Evolutionary conservation across 2,329 filamentous ascomycete species (phyloP).

Genomic region (Raffaelea arxii): DNA sequence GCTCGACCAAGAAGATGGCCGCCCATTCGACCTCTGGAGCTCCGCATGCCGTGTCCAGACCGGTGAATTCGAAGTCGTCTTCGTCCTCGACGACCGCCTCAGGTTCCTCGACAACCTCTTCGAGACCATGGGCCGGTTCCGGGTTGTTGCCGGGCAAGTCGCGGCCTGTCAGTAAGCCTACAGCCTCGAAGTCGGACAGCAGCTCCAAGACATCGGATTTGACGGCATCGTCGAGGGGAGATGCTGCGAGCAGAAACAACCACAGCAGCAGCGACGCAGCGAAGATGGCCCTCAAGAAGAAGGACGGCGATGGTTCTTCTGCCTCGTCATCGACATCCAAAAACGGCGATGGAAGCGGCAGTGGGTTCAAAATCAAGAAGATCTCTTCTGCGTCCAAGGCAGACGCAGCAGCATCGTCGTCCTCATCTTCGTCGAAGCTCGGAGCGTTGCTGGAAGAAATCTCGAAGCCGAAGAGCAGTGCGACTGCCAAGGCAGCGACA

Average conservation of each 20-base stretch:
- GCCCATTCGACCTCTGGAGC: slow-evolving; percentile 18
- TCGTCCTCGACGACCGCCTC: slow-evolving; percentile 13
- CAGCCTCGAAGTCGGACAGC: slow-evolving; percentile 1
- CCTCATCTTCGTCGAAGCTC: slow-evolving; percentile 36
- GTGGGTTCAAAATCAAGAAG: slow-evolving; percentile 17
- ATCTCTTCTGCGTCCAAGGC: slow-evolving; percentile 16
- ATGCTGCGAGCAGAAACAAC: too few relatives aligned
- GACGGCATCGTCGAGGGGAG: not conserved
- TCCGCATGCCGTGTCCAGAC: slow-evolving; percentile 11
- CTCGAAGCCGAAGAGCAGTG: slow-evolving; percentile 39
- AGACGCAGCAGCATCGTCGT: slow-evolving; percentile 16
- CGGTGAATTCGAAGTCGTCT: slow-evolving; percentile 18
- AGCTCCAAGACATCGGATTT: slow-evolving; percentile 11
- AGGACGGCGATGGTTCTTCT: not conserved
- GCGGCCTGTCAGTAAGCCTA: slow-evolving; percentile 32
- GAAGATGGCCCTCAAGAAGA: slow-evolving; percentile 10
- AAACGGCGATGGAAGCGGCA: not conserved
- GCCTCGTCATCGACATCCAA: not conserved
- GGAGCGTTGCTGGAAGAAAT: slow-evolving; percentile 43
- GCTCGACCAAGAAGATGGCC: slow-evolving; percentile 28
- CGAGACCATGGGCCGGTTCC: slow-evolving; percentile 20
- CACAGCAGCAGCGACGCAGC: slow-evolving; percentile 2
- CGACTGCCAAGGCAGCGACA: slow-evolving; percentile 25
- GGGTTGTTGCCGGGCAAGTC: slow-evolving; percentile 36
- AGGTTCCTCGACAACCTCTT: slow-evolving; percentile 11